Evolutionary conservation across 768 basidiomycete species (phyloP).

Genomic region (Dentipellis sp.): DNA sequence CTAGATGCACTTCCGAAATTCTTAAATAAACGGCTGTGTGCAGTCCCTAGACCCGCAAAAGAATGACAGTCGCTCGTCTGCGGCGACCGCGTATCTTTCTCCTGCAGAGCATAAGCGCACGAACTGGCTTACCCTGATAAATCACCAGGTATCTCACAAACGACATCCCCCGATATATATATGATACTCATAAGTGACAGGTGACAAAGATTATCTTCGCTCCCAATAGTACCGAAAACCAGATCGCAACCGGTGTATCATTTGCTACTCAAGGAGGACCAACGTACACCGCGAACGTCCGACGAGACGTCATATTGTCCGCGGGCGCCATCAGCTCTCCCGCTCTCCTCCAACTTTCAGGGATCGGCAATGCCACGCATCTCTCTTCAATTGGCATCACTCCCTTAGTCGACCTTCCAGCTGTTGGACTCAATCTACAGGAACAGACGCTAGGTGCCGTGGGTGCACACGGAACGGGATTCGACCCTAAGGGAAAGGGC

Average conservation of each 20-base stretch:
- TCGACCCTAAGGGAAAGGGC: too few relatives aligned
- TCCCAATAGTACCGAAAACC: too few relatives aligned
- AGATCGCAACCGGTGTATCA: too few relatives aligned
- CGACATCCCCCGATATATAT: too few relatives aligned
- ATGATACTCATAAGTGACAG: too few relatives aligned
- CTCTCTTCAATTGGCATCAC: slow-evolving; percentile 20
- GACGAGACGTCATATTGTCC: not conserved
- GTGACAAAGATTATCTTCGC: too few relatives aligned
- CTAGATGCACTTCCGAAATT: not conserved
- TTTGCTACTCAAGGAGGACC: not conserved
- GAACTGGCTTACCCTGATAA: slow-evolving; percentile 39
- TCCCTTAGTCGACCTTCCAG: slow-evolving; percentile 23
- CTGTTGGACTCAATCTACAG: slow-evolving; percentile 28
- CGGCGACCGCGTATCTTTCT: slow-evolving; percentile 43
- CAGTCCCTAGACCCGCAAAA: slow-evolving; percentile 24
- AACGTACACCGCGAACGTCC: not conserved
- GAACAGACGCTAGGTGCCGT: slow-evolving; percentile 12
- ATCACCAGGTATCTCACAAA: slow-evolving; percentile 21
- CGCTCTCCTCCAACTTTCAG: slow-evolving; percentile 20
- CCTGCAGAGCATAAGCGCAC: slow-evolving; percentile 38
- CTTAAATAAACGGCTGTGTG: too few relatives aligned
- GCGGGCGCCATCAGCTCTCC: not conserved
- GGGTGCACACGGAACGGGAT: too few relatives aligned
- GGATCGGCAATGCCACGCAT: slow-evolving; percentile 23
- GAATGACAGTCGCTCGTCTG: slow-evolving; percentile 43